phyloP scores from a whole-genome alignment of 2,329 filamentous ascomycete genomes.

The Raffaelea ambrosiae region DNA sequence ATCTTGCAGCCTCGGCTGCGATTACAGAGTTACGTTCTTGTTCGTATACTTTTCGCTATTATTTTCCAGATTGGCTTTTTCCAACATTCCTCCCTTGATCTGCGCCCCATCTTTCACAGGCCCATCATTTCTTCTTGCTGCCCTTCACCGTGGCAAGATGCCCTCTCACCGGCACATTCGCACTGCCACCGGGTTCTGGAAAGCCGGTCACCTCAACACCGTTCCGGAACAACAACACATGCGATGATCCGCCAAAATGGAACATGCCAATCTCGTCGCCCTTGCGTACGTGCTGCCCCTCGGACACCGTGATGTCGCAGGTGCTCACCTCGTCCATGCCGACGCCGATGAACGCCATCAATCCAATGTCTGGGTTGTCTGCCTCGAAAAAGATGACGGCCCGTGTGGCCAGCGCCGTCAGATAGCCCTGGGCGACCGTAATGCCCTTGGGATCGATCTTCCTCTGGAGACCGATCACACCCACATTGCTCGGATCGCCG shows the following conservation, averaged over 20 bases:
- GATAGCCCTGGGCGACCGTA: slow-evolving; percentile 52
- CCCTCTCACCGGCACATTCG: slow-evolving; percentile 24
- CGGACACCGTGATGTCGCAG: slow-evolving; percentile 60
- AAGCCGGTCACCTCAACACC: slow-evolving; percentile 38
- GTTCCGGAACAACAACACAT: slow-evolving; percentile 59
- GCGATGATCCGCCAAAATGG: slow-evolving; percentile 67
- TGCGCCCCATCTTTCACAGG: no score
- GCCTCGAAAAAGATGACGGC: slow-evolving; percentile 64
- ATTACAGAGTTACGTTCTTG: not conserved
- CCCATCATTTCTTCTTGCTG: no score
- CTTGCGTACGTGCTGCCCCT: slow-evolving; percentile 58
- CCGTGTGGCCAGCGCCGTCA: slow-evolving; percentile 59
- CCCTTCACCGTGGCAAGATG: slow-evolving; percentile 19
- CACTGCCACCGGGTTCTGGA: slow-evolving; percentile 18
- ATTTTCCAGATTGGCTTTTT: no score
- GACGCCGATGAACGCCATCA: slow-evolving; percentile 62
- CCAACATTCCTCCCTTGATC: no score
- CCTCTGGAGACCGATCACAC: not conserved
- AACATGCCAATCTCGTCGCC: slow-evolving; percentile 71
- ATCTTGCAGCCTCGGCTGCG: not conserved
- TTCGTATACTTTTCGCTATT: not conserved
- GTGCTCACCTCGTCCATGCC: slow-evolving; percentile 73
- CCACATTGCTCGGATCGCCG: slow-evolving; percentile 11
- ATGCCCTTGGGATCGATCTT: slow-evolving; percentile 34
- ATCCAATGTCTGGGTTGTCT: slow-evolving; percentile 56